A percentile compares a stretch with the other conserved stretches of the same genome.
phyloP scores from a whole-genome alignment of 345 rosid genomes.

The Salix udensis region DNA sequence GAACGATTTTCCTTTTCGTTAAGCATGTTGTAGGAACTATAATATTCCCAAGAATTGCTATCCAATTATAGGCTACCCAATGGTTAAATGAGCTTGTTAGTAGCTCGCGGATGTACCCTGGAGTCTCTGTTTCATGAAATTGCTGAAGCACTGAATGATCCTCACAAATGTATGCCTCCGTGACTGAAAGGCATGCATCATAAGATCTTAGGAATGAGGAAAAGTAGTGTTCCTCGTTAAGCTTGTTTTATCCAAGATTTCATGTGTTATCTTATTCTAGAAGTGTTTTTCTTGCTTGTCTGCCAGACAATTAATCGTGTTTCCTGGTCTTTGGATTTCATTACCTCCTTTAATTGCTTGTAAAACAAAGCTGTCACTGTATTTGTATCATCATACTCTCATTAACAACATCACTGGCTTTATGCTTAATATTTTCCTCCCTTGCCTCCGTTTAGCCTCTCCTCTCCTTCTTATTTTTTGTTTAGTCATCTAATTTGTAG shows the following conservation, averaged over 20 bases:
- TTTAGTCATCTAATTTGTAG: background rate
- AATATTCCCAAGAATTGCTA: background rate
- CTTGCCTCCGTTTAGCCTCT: background rate
- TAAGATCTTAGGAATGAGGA: background rate
- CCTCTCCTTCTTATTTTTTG: background rate
- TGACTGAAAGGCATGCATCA: background rate
- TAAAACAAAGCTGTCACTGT: too few relatives aligned
- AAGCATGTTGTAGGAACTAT: background rate
- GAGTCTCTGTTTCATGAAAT: background rate
- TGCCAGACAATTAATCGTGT: background rate
- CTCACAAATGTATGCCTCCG: background rate
- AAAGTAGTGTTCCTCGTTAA: background rate
- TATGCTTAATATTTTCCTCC: background rate
- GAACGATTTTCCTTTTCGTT: background rate
- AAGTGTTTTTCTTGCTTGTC: background rate
- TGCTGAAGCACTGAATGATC: background rate
- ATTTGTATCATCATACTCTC: too few relatives aligned
- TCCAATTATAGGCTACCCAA: background rate
- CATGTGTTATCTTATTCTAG: background rate
- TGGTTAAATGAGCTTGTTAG: background rate
- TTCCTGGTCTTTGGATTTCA: background rate
- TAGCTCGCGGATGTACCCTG: background rate
- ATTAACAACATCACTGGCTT: too few relatives aligned
- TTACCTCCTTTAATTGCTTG: too few relatives aligned
- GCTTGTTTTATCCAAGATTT: background rate